Base-by-base conservation (phyloP, 140 eudicot species). In the Anethum foeniculum region DNA sequence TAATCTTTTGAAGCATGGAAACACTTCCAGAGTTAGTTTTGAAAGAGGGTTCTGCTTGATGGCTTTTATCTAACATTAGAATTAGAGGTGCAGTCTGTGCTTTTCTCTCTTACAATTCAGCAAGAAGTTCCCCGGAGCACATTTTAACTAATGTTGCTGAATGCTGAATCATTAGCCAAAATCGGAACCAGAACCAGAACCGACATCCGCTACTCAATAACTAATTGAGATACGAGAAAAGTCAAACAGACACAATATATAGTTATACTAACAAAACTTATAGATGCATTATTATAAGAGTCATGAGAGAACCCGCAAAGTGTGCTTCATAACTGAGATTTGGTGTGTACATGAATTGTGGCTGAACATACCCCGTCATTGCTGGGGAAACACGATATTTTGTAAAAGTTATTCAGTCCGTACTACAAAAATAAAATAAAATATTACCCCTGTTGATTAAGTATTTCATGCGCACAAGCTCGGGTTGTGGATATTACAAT, bases 261-360 rank as follows among this genome's bases (percentile, higher is more conserved):
- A 15, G 5, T 71, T 36, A 18, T 6, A 5, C 23, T 38, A 34
- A 32, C 7, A 5, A 5, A 71, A 38, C 76, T 32, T 71, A 30
- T 71, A 71, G 48, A 71, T 36, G 76, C 76, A 71, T 71, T 71
- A 34, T 36, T 14, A 36, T 36, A 5, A 16, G 46, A 34, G 41
- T 67, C 41, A 28, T 36, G 47, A 19, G n/a, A 71, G 25, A 36
- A 32, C 28, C 76, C 76, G 76, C 76, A 71, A 71, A 38, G 14
- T 71, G 76, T 71, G 76, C 76, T 71, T 71, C 75, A 34, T 69
- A 12, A 69, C 41, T 36, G n/a, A 64, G 21, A 64, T 64, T 64
- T 64, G 7, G 3, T 27, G 38, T 16, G 16, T 27, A 27, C 38
- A 64, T 28, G 7, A 27, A 11, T 9, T 10, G 7, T 13, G 73